Evolutionary conservation across 495 filamentous ascomycete species (phyloP), one percentile per base, ranked within the genome.

Genomic region (Geoglossum glabrum): DNA sequence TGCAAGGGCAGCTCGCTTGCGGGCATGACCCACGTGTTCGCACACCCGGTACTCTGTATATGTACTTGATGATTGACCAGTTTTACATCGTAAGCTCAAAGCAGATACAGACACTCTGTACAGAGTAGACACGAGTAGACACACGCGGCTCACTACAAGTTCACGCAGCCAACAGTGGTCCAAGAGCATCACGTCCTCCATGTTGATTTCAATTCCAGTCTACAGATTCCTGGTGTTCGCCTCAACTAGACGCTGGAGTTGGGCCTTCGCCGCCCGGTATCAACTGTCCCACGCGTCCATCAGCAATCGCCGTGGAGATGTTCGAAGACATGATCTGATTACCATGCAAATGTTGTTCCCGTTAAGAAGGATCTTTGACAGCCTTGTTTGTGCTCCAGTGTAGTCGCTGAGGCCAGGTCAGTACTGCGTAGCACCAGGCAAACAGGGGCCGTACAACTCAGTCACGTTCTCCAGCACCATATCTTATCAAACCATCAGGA

Each of bases 291-390:
- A 54, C 11, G 3, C 5, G 56, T 27, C 6, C 1, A 15, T 40
- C 11, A 40, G 36, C 36, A 58, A 17, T 28, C 9, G 25, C 25
- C 3, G 47, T 3, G 1, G 19, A 45, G 26, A 15, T 8, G 4
- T 56, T 57, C 1, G 25, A 52, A 45, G 30, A 25, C 7, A 36
- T 0, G 30, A 5, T 57, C 26, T 9, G 31, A 62, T 47, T 57
- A 95, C 92, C 92, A 98, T 98, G 85, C 92, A 97, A 57, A 98
- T 85, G 64, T 97, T 96, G 70, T 98, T 98, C 36, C 92, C 92
- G 64, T 97, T 97, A n/a, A 98, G 74, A 26, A 98, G 70, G 51
- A 97, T 92, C 76, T 95, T 95, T 19, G 86, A 78, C 21, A 96
- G 80, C 69, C 94, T 93, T 19, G 79, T 84, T 63, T 88, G 81